A percentile compares a stretch with the other conserved stretches of the same genome.
Evolutionary conservation across 768 basidiomycete genomes (phyloP).

Genomic region (Phanerochaete sordida): DNA sequence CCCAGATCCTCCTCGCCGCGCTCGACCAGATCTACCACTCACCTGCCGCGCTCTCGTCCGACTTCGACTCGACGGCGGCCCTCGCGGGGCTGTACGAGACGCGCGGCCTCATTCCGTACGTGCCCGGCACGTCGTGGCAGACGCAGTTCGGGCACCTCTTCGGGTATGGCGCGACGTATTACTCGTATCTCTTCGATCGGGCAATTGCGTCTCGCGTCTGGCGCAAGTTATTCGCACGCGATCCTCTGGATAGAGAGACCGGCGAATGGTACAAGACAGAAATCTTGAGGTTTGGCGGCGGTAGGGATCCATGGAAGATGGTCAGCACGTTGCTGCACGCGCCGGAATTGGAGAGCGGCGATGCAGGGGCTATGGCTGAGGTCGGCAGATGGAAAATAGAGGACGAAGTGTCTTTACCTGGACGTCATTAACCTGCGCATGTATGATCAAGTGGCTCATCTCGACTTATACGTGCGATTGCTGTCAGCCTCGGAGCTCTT

Average conservation of each 20-base stretch:
- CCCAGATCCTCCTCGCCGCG: conserved; percentile 84
- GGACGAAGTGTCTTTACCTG: conserved; percentile 59
- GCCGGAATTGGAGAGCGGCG: conserved; percentile 66
- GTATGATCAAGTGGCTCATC: no score
- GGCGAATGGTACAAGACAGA: conserved; percentile 83
- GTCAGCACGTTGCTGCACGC: conserved; percentile 65
- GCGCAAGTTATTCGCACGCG: conserved; percentile 62
- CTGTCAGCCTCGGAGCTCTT: no score
- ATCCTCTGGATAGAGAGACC: conserved; percentile 65
- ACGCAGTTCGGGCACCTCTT: conserved; percentile 95
- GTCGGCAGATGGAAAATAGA: conserved; percentile 90
- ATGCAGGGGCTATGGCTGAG: conserved; percentile 79
- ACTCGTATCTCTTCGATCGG: conserved; percentile 94
- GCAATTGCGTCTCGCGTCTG: conserved; percentile 95
- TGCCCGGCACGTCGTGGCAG: conserved; percentile 86
- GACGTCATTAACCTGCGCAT: conserved; percentile 43
- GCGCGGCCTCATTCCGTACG: conserved; percentile 80
- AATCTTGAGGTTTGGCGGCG: conserved; percentile 80
- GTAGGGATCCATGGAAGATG: conserved; percentile 93
- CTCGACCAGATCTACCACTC: conserved; percentile 93
- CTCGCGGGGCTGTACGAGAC: conserved; percentile 59
- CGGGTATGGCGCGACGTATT: conserved; percentile 97
- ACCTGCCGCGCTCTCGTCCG: conserved; percentile 42
- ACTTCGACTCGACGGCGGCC: conserved; percentile 73
- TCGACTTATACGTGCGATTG: no score